These are phyloP conservation scores for Crepidotus variabilis DNA, from an alignment of 768 basidiomycete genomes.

Conservation along the genomic window DNA sequence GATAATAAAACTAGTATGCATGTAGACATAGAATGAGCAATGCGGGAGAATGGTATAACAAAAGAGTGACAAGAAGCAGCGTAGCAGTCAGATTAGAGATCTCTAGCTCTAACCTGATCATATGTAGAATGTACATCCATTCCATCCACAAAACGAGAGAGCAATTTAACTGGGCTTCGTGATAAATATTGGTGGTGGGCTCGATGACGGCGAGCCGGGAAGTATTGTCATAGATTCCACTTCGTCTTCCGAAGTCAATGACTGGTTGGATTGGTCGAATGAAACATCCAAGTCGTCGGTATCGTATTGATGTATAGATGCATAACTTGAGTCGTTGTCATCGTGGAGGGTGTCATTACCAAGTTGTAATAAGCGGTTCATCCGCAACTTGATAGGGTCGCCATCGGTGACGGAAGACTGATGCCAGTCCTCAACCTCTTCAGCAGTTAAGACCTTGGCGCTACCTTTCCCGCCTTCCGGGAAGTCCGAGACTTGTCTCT, in stretches of 20 bases:
- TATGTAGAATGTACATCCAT: not conserved
- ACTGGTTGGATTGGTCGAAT: conserved; percentile 15
- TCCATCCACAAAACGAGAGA: not conserved
- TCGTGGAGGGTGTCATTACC: conserved; percentile 26
- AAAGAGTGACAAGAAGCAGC: not conserved
- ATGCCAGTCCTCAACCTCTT: conserved; percentile 66
- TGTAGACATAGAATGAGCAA: not conserved
- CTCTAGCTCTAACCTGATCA: no score
- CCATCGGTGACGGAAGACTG: conserved; percentile 19
- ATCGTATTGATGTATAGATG: not conserved
- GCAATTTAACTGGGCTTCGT: conserved; percentile 15
- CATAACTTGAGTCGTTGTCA: conserved; percentile 12
- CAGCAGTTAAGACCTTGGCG: conserved; percentile 69
- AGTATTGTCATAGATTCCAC: conserved; percentile 35
- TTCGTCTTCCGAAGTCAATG: conserved; percentile 31
- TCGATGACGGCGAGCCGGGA: conserved; percentile 21
- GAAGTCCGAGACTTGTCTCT: conserved; percentile 51
- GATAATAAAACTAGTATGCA: not conserved
- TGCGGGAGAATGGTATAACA: not conserved
- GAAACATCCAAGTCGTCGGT: conserved; percentile 3
- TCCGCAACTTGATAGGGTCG: conserved; percentile 5
- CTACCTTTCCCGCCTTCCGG: conserved; percentile 36
- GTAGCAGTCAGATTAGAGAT: no score
- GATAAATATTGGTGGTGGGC: conserved; percentile 34
- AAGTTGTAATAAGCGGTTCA: not conserved